Conservation (phyloP, 2,329 filamentous ascomycete species). For the Claviceps paspali region DNA sequence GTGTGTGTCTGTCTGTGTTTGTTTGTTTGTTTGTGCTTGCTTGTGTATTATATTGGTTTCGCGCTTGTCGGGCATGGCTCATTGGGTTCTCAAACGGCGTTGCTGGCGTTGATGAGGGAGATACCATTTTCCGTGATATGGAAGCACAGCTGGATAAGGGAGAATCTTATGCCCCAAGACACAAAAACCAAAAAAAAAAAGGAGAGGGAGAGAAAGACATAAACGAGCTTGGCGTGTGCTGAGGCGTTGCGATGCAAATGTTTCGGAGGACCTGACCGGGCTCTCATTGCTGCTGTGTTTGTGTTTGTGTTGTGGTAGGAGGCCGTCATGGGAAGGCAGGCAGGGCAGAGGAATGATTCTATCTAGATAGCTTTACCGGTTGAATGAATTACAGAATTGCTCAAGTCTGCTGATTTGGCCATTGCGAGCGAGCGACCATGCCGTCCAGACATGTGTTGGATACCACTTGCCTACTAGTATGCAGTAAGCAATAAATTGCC, state of each 20-base stretch:
- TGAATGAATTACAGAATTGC: slow-evolving; percentile 1
- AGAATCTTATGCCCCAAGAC: background rate
- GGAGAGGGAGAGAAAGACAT: slow-evolving; percentile 9
- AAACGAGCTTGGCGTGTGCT: slow-evolving; percentile 1
- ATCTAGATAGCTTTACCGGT: slow-evolving; percentile 3
- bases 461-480: no score
- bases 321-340: background rate
- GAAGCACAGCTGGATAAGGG: slow-evolving; percentile 9
- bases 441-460: background rate
- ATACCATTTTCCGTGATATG: slow-evolving; percentile 21
- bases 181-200: background rate
- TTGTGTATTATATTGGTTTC: slow-evolving; percentile 21
- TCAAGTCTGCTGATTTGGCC: background rate
- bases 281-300: background rate
- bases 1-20: background rate
- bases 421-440: background rate
- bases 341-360: slow-evolving; percentile 2
- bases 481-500: no score
- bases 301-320: background rate
- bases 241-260: background rate
- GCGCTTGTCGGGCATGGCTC: slow-evolving; percentile 16
- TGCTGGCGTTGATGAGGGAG: slow-evolving; percentile 22
- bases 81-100: slow-evolving; percentile 17
- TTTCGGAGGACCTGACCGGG: background rate
- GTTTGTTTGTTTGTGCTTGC: slow-evolving; percentile 15